Evolutionary conservation across 2,329 filamentous ascomycete species (phyloP).

Genomic region (Clonostachys rhizophaga): DNA sequence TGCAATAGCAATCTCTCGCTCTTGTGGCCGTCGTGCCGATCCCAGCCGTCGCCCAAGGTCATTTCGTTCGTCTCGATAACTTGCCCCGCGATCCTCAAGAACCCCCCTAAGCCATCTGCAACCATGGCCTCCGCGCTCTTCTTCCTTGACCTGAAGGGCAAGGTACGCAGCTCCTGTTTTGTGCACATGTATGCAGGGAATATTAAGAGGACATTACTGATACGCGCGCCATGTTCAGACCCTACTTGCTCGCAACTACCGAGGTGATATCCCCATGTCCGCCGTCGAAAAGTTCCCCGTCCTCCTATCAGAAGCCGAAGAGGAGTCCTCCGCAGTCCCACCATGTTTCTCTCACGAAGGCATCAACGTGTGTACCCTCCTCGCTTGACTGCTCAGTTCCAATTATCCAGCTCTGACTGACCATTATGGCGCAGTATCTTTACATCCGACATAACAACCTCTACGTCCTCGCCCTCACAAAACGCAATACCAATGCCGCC

Average conservation of each 20-base stretch:
- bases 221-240: constrained; percentile 53
- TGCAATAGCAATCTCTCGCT: constrained; percentile 1
- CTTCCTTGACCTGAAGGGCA: constrained; percentile 99
- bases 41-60: constrained; percentile 4
- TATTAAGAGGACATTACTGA: too few relatives aligned
- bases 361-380: constrained; percentile 69
- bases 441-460: constrained; percentile 99
- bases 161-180: constrained; percentile 49
- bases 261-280: constrained; percentile 98
- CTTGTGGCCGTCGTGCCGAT: constrained; percentile 12
- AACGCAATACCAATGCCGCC: constrained; percentile 97
- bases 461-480: constrained; percentile 94
- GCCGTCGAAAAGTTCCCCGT: constrained; percentile 97
- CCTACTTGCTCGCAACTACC: constrained; percentile 96
- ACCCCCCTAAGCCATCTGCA: constrained; percentile 10
- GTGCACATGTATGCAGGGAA: neutral
- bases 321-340: constrained; percentile 95
- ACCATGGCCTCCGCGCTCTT: constrained; percentile 95
- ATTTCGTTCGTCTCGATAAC: constrained; percentile 9
- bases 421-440: constrained; percentile 63
- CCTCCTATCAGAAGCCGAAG: constrained; percentile 95
- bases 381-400: neutral
- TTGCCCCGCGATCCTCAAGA: constrained; percentile 14
- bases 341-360: constrained; percentile 98
- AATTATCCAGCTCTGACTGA: neutral